Evolutionary conservation across 1,284 basidiomycete species (phyloP), one percentile per base, ranked within the genome.

Genomic region (Irpex sp.): DNA sequence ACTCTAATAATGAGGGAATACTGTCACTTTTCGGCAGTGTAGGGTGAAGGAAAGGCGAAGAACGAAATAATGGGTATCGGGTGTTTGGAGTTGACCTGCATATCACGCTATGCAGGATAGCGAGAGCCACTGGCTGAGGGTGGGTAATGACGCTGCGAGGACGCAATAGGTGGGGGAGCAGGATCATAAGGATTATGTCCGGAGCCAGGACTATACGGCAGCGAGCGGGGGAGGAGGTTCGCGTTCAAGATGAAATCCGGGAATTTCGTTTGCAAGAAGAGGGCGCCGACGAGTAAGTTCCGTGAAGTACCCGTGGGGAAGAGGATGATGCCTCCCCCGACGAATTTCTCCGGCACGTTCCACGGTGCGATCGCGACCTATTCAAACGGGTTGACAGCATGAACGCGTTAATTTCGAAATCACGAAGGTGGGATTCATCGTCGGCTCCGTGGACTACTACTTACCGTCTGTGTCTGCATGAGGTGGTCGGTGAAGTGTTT

Each of bases 361-460:
- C 85, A 87, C 62, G 80, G 76, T n/a, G 83, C 79, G 64, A 85
- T 73, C 38, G 82, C 85, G 62, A 87, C 79, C 86, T 88, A 67
- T 52, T 51, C 40, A 51, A 63, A 54, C 57, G 48, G 26, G 62
- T 36, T 57, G n/a, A 21, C 57, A n/a, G 17, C 8, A 52, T 19
- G 21, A 9, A 6, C 26, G 26, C 5, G 19, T 62, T 59, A 15
- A 57, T 40, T 55, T 44, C 52, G 54, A 55, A 34, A 57, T 62
- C 55, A 67, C 38, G 58, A 38, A 62, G 61, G 17, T 48, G 26
- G 7, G 3, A 5, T 4, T 26, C 15, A 52, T 34, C 48, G 31
- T 58, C 56, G 8, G 9, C 47, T 13, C 59, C 57, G 36, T 48
- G 62, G 26, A 26, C 26, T 26, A 26, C 17, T 11, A 75, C 83